phyloP scores from a whole-genome alignment of 495 filamentous ascomycete species.

The Pyrenula aspistea region DNA sequence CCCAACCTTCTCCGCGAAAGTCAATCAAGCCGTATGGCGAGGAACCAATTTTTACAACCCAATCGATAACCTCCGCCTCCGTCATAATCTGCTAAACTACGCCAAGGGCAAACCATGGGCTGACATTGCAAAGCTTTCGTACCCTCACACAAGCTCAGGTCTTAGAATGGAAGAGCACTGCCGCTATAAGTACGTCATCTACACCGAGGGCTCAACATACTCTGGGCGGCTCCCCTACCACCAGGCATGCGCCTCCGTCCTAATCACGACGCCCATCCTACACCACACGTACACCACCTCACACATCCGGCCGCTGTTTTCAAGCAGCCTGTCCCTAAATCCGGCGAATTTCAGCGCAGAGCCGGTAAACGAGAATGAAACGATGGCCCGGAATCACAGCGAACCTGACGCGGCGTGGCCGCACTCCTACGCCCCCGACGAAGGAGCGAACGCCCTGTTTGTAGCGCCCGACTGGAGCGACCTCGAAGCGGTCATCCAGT shows the following conservation, averaged over 20 bases:
- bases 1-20: slow-evolving; percentile 41
- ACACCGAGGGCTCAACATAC: slow-evolving; percentile 45
- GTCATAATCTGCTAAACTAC: slow-evolving; percentile 33
- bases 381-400: slow-evolving; percentile 23
- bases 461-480: slow-evolving; percentile 43
- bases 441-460: slow-evolving; percentile 51
- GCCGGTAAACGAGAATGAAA: too few species aligned
- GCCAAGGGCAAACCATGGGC: slow-evolving; percentile 35
- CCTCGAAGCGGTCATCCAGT: slow-evolving; percentile 37
- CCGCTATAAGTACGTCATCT: slow-evolving; percentile 43
- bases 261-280: too few species aligned
- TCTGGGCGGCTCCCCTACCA: slow-evolving; percentile 49
- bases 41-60: slow-evolving; percentile 34
- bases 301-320: too few species aligned
- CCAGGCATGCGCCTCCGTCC: slow-evolving; percentile 45
- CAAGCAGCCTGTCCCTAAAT: too few species aligned
- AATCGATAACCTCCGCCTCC: too few species aligned
- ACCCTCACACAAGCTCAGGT: slow-evolving; percentile 25
- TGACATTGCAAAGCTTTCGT: slow-evolving; percentile 27
- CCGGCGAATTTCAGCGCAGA: too few species aligned
- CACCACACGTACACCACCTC: too few species aligned
- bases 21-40: slow-evolving; percentile 57
- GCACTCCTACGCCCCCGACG: slow-evolving; percentile 31
- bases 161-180: slow-evolving; percentile 46
- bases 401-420: slow-evolving; percentile 29